phyloP scores from a whole-genome alignment of 352 stramenopile genomes.

The Discostella stelligera region DNA sequence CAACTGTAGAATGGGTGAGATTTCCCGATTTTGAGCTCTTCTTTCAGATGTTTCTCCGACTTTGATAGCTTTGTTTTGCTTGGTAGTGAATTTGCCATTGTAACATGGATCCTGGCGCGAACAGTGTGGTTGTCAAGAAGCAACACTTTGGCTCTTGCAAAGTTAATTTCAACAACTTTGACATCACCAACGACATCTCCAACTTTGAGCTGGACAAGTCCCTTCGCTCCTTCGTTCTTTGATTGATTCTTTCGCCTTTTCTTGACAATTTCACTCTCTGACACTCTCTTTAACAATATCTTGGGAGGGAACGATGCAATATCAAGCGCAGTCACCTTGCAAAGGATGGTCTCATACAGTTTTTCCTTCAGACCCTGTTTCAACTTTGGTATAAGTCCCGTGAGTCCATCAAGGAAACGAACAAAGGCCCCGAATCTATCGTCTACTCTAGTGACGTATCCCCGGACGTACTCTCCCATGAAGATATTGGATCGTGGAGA shows the following conservation, averaged over 20 bases:
- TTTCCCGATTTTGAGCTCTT: constrained; percentile 60
- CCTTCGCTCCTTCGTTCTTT: constrained; percentile 14
- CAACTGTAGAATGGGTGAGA: constrained; percentile 79
- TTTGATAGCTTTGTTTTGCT: constrained; percentile 44
- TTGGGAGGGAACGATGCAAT: constrained; percentile 61
- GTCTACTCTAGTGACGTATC: constrained; percentile 75
- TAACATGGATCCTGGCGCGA: constrained; percentile 65
- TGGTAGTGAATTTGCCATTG: constrained; percentile 45
- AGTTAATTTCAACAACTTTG: constrained; percentile 64
- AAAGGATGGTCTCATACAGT: constrained; percentile 68
- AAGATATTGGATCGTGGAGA: constrained; percentile 64
- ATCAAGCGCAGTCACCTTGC: constrained; percentile 74
- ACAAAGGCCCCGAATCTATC: constrained; percentile 75
- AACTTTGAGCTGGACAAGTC: constrained; percentile 30
- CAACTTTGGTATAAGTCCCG: constrained; percentile 79
- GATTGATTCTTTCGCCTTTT: constrained; percentile 42
- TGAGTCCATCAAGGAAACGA: constrained; percentile 77
- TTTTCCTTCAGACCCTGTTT: constrained; percentile 71
- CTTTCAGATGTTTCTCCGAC: constrained; percentile 48
- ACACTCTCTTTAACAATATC: constrained; percentile 65
- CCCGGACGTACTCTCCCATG: constrained; percentile 62
- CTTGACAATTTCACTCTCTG: constrained; percentile 40
- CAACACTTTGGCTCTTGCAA: constrained; percentile 59
- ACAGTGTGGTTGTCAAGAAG: constrained; percentile 41
- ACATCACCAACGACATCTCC: constrained; percentile 66